phyloP scores from a whole-genome alignment of 2,329 filamentous ascomycete genomes.

The Arthroderma sp. region DNA sequence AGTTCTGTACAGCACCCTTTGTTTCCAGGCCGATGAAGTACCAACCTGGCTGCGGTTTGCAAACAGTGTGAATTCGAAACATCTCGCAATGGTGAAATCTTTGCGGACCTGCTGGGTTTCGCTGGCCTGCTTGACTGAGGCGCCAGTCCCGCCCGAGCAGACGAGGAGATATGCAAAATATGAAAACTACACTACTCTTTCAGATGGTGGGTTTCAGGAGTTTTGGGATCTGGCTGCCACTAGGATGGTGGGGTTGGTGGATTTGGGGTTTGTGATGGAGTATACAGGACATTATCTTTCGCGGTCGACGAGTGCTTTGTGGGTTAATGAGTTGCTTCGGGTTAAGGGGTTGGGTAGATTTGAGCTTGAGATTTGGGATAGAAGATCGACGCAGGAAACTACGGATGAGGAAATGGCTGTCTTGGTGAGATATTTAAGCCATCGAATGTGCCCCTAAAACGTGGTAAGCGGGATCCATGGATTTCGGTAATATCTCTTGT shows the following conservation, averaged over 20 bases:
- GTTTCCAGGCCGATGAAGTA: constrained; percentile 25
- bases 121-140: constrained; percentile 4
- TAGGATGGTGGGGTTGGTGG: constrained; percentile 3
- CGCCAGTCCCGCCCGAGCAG: neutral
- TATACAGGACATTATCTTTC: constrained; percentile 6
- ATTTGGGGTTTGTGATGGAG: constrained; percentile 8
- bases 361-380: constrained; percentile 4
- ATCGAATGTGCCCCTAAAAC: neutral
- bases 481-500: too few species aligned
- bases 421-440: constrained; percentile 3
- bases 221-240: constrained; percentile 6
- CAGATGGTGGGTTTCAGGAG: constrained; percentile 3
- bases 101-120: constrained; percentile 4
- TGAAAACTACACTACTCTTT: constrained; percentile 5
- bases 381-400: neutral
- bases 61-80: constrained; percentile 11
- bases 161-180: constrained; percentile 2
- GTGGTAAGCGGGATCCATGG: neutral
- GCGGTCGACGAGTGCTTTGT: constrained; percentile 4
- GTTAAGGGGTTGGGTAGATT: constrained; percentile 5
- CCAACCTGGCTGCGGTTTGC: constrained; percentile 25
- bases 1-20: constrained; percentile 17
- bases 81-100: constrained; percentile 8
- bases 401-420: constrained; percentile 2
- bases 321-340: constrained; percentile 3